phyloP scores from a whole-genome alignment of 139 green algal species.

The Picochlorum sp. region DNA sequence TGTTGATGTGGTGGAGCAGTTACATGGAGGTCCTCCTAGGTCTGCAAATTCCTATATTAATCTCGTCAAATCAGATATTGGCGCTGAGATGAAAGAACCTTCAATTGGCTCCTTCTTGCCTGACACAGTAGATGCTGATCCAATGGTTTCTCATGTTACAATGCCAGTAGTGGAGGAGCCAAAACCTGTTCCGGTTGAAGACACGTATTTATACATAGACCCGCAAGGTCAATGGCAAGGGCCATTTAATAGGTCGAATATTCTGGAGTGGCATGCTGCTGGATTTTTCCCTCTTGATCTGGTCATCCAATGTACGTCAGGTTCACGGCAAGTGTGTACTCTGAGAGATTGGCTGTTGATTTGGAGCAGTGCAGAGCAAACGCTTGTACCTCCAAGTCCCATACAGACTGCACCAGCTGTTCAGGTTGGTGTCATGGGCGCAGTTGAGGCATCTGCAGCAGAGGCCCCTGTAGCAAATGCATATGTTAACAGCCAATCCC shows the following conservation, averaged over 20 bases:
- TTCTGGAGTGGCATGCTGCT: conserved; percentile 70
- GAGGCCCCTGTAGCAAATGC: too few species aligned
- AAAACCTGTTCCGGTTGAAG: background rate
- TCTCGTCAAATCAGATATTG: background rate
- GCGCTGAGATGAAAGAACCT: too few species aligned
- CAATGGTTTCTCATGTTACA: conserved; percentile 15
- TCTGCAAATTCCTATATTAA: background rate
- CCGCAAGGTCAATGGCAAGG: conserved; percentile 60
- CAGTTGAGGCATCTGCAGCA: too few species aligned
- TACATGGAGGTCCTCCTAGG: conserved; percentile 22
- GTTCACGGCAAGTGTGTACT: conserved; percentile 6
- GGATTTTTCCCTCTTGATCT: conserved; percentile 71
- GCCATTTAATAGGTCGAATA: conserved; percentile 64
- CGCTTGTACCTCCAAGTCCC: too few species aligned
- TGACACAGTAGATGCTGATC: background rate
- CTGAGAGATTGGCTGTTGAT: conserved; percentile 39
- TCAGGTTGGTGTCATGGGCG: too few species aligned
- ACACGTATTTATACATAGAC: conserved; percentile 66
- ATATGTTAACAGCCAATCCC: too few species aligned
- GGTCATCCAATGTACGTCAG: conserved; percentile 34
- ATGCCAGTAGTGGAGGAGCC: background rate
- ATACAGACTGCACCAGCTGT: too few species aligned
- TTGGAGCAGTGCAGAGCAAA: conserved; percentile 21
- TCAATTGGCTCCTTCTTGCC: background rate
- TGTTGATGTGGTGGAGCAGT: conserved; percentile 36